A percentile compares a stretch with the other conserved stretches of the same genome.
Evolutionary conservation across 2,329 filamentous ascomycete genomes (phyloP).

Genomic region (Aspergillus neoniger): DNA sequence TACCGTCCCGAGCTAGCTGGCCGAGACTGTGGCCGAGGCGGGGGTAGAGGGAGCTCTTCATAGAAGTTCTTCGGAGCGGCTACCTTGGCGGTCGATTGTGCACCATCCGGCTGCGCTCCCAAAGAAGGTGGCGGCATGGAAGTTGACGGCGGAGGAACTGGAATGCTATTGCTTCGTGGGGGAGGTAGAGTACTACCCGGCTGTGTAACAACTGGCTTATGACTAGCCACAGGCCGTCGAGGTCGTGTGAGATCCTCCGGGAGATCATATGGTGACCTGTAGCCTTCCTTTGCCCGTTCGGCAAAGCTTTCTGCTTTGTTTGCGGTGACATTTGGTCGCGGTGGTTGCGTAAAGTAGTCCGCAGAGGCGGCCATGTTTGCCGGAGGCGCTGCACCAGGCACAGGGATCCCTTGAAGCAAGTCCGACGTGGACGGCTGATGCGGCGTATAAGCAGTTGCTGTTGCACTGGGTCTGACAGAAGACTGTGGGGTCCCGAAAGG

Average conservation of each 20-base stretch:
- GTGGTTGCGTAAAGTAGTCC: conserved; percentile 30
- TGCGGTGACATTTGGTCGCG: conserved; percentile 35
- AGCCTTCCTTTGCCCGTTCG: conserved; percentile 87
- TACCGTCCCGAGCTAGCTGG: conserved; percentile 52
- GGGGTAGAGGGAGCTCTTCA: conserved; percentile 68
- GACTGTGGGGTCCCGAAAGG: conserved; percentile 32
- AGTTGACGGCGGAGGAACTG: conserved; percentile 29
- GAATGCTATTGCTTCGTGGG: conserved; percentile 65
- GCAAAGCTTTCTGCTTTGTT: conserved; percentile 77
- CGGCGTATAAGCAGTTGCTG: conserved; percentile 52
- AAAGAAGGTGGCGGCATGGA: conserved; percentile 23
- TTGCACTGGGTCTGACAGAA: conserved; percentile 22
- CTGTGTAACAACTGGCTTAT: conserved; percentile 53
- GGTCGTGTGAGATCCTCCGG: conserved; percentile 76
- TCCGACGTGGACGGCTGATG: conserved; percentile 54
- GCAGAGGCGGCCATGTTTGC: conserved; percentile 21
- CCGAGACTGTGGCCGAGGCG: conserved; percentile 56
- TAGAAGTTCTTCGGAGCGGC: conserved; percentile 62
- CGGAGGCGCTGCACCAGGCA: conserved; percentile 23
- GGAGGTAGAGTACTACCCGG: conserved; percentile 54
- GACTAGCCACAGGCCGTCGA: conserved; percentile 64
- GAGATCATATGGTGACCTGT: conserved; percentile 91
- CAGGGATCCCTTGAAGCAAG: conserved; percentile 41
- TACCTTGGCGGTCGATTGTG: conserved; percentile 35
- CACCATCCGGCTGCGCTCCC: conserved; percentile 19